Percentiles rank a stretch among this genome's conserved stretches.
phyloP scores from a whole-genome alignment of 805 yeast genomes.

The Jamesozyma spencerorum region DNA sequence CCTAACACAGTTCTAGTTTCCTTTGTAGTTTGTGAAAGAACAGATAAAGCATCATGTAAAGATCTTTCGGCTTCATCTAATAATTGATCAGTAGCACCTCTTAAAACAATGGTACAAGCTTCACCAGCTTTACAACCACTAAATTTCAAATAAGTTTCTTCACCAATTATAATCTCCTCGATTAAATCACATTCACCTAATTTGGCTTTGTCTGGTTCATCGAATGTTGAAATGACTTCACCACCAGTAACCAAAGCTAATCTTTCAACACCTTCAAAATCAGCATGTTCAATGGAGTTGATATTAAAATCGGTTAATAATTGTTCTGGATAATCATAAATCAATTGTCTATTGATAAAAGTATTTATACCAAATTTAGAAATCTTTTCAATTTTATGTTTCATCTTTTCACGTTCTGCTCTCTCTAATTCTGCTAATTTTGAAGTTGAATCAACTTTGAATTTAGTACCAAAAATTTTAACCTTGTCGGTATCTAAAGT shows the following conservation, averaged over 20 bases:
- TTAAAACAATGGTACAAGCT: constrained; percentile 89
- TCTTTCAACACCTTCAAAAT: constrained; percentile 95
- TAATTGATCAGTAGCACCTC: constrained; percentile 97
- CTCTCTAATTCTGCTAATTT: constrained; percentile 89
- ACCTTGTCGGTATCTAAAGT: constrained; percentile 96
- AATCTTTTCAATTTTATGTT: constrained; percentile 77
- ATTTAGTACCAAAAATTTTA: constrained; percentile 94
- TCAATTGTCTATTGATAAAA: constrained; percentile 91
- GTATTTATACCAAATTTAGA: constrained; percentile 78
- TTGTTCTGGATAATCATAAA: constrained; percentile 97
- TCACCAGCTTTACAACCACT: constrained; percentile 94
- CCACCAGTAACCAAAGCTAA: constrained; percentile 96
- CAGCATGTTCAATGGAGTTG: constrained; percentile 95
- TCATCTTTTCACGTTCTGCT: constrained; percentile 93
- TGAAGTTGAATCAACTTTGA: constrained; percentile 89
- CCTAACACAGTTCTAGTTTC: constrained; percentile 90
- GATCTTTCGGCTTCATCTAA: constrained; percentile 96
- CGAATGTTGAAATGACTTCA: constrained; percentile 95
- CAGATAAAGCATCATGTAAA: constrained; percentile 91
- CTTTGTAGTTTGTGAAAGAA: constrained; percentile 85
- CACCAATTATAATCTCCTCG: constrained; percentile 91
- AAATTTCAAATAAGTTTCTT: constrained; percentile 79
- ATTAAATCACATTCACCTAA: constrained; percentile 82
- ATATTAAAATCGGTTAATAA: constrained; percentile 79
- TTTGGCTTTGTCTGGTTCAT: constrained; percentile 75